Conservation (phyloP, 371 early-diverging fungal genomes). For the Mucor circinelloides region DNA sequence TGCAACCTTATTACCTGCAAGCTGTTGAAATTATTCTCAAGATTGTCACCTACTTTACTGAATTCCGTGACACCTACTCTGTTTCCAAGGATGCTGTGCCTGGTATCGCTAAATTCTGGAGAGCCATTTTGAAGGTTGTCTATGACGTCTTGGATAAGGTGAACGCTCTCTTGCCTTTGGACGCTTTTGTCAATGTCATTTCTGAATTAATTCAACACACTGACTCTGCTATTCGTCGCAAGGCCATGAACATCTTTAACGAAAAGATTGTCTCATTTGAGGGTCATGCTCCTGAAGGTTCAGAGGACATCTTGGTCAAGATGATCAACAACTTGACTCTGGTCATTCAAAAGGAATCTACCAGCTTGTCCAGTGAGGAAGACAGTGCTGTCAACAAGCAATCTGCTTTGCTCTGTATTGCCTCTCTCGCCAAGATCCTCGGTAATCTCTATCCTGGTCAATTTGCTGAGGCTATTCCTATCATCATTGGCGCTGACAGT, state of each 20-base stretch:
- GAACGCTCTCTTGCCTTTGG: slow-evolving; percentile 73
- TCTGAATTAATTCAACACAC: slow-evolving; percentile 67
- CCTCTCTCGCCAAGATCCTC: slow-evolving; percentile 71
- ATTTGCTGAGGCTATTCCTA: slow-evolving; percentile 62
- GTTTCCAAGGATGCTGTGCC: slow-evolving; percentile 33
- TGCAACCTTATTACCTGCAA: slow-evolving; percentile 59
- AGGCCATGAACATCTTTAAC: slow-evolving; percentile 80
- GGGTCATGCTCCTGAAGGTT: slow-evolving; percentile 45
- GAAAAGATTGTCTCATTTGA: slow-evolving; percentile 62
- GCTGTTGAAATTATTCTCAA: slow-evolving; percentile 52
- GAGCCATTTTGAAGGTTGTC: slow-evolving; percentile 60
- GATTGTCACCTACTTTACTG: slow-evolving; percentile 59
- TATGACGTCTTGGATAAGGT: slow-evolving; percentile 79
- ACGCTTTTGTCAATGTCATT: slow-evolving; percentile 75
- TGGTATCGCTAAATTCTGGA: slow-evolving; percentile 62
- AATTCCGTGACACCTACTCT: slow-evolving; percentile 45
- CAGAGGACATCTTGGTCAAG: slow-evolving; percentile 45
- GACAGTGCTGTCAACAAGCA: slow-evolving; percentile 75
- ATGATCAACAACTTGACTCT: slow-evolving; percentile 50
- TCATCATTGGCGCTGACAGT: slow-evolving; percentile 59
- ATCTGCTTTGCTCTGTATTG: slow-evolving; percentile 77
- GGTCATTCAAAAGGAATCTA: slow-evolving; percentile 48
- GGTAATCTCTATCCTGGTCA: slow-evolving; percentile 64
- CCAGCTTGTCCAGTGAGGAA: slow-evolving; percentile 35
- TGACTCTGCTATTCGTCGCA: slow-evolving; percentile 73